Conservation (phyloP, 768 basidiomycete genomes). For the Psilocybe cubensis region DNA sequence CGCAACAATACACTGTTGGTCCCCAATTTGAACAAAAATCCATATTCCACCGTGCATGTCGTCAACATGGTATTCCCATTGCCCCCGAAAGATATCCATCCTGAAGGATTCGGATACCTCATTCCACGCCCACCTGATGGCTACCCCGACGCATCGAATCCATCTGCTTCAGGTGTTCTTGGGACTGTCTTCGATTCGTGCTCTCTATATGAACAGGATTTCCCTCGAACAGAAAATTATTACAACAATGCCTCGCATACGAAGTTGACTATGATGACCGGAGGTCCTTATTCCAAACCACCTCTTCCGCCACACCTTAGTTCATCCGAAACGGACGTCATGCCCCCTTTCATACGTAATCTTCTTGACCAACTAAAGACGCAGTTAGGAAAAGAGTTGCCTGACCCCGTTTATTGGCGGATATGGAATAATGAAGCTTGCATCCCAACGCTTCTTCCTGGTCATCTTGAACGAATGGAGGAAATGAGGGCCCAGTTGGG, state of each 20-base stretch:
- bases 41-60: conserved; percentile 82
- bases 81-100: conserved; percentile 59
- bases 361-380: conserved; percentile 43
- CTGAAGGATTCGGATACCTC: conserved; percentile 93
- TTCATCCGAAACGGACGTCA: conserved; percentile 26
- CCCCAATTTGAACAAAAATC: conserved; percentile 72
- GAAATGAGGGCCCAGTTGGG: conserved; percentile 53
- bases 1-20: conserved; percentile 35
- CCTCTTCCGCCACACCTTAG: conserved; percentile 25
- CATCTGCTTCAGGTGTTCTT: conserved; percentile 52
- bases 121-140: conserved; percentile 74
- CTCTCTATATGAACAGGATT: conserved; percentile 61
- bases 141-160: conserved; percentile 38
- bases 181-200: conserved; percentile 93
- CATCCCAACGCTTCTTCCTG: conserved; percentile 79
- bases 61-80: conserved; percentile 83
- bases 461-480: conserved; percentile 71
- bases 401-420: conserved; percentile 57
- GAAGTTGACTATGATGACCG: conserved; percentile 91
- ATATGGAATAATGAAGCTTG: conserved; percentile 62
- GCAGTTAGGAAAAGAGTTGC: conserved; percentile 52
- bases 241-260: conserved; percentile 45
- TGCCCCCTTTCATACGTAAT: conserved; percentile 27
- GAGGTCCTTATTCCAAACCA: conserved; percentile 65
- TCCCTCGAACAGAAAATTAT: conserved; percentile 20